A percentile compares a stretch with the other conserved stretches of the same genome.
These are phyloP conservation scores for Tanacetum coccineum DNA, from an alignment of 129 eudicot species.

Conservation along the genomic window DNA sequence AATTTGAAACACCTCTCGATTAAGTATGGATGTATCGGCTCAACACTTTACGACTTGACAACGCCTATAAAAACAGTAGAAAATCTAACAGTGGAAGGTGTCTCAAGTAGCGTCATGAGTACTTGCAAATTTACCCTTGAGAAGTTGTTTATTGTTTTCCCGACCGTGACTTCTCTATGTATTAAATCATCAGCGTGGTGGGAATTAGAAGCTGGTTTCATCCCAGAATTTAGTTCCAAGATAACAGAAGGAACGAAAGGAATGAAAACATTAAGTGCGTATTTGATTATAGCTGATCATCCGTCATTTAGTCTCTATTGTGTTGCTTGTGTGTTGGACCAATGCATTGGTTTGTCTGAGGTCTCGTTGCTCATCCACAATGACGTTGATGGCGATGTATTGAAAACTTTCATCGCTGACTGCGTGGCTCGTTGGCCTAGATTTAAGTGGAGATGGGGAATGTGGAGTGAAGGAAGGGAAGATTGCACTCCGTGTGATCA, in stretches of 20 bases:
- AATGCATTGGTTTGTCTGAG: constrained; percentile 33
- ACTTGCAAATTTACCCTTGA: constrained; percentile 38
- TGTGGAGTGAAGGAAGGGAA: constrained; percentile 59
- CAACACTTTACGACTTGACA: not conserved
- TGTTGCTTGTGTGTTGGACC: constrained; percentile 40
- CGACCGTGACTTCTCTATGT: constrained; percentile 42
- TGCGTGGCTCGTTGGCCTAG: constrained; percentile 40
- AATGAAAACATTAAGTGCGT: constrained; percentile 41
- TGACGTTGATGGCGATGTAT: constrained; percentile 44
- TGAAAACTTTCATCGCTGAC: constrained; percentile 40
- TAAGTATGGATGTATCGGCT: not conserved
- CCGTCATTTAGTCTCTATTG: constrained; percentile 36
- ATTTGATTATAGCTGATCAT: constrained; percentile 45
- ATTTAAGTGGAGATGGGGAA: constrained; percentile 66
- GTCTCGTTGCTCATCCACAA: constrained; percentile 50
- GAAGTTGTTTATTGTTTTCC: constrained; percentile 40
- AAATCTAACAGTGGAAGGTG: constrained; percentile 35
- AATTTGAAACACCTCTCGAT: not conserved
- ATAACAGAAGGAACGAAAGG: constrained; percentile 31
- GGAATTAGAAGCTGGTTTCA: constrained; percentile 35
- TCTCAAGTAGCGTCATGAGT: constrained; percentile 18
- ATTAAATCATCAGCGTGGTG: constrained; percentile 52
- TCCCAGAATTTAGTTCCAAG: constrained; percentile 25
- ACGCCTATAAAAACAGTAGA: constrained; percentile 27
- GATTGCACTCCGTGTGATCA: constrained; percentile 1